These are phyloP conservation scores for Daldinia bambusicola DNA, from an alignment of 495 filamentous ascomycete genomes.

Conservation along the genomic window DNA sequence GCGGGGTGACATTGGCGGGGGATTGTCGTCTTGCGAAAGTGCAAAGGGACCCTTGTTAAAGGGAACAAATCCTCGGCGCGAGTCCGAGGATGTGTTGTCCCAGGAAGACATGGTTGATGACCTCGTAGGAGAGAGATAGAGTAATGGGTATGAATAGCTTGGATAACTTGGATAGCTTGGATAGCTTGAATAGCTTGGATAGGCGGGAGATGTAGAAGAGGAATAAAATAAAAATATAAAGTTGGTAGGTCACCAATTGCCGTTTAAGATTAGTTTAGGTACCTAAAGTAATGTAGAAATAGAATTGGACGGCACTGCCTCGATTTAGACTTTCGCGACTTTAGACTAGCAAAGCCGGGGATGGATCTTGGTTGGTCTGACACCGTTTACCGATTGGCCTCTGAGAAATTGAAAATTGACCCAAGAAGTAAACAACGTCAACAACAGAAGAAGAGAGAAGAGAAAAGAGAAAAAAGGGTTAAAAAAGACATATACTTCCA, in stretches of 20 bases:
- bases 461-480: background rate
- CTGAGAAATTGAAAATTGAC: background rate
- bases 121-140: background rate
- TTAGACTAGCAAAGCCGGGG: slow-evolving; percentile 10
- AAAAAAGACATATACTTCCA: background rate
- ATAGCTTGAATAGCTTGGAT: too few relatives aligned
- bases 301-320: slow-evolving; percentile 11
- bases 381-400: background rate
- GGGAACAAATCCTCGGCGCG: slow-evolving; percentile 26
- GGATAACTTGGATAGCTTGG: too few relatives aligned
- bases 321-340: background rate
- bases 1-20: slow-evolving; percentile 46
- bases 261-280: background rate
- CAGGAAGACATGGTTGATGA: slow-evolving; percentile 36
- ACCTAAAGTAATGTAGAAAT: too few relatives aligned
- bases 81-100: slow-evolving; percentile 40
- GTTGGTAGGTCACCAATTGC: background rate
- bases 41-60: slow-evolving; percentile 49
- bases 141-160: background rate
- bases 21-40: slow-evolving; percentile 51
- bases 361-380: background rate
- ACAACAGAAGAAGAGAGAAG: background rate
- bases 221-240: background rate
- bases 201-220: background rate
- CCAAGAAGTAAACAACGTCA: background rate